Conservation (phyloP, 139 green algal species). For the Marvania coccoides region DNA sequence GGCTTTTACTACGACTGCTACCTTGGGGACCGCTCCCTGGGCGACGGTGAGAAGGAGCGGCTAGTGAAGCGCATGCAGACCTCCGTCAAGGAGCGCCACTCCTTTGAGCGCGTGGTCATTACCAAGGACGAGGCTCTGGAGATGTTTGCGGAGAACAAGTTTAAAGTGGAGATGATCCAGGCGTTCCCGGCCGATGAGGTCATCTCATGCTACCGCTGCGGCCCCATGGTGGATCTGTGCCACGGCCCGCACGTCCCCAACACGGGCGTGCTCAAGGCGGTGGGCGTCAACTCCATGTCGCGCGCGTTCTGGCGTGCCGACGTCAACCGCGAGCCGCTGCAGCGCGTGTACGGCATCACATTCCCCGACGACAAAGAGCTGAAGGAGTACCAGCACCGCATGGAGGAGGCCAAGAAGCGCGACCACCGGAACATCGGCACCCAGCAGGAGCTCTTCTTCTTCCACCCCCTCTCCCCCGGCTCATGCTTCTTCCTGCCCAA, state of each 20-base stretch:
- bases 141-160: constrained; percentile 99
- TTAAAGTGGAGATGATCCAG: constrained; percentile 97
- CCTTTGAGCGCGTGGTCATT: constrained; percentile 88
- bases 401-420: constrained; percentile 96
- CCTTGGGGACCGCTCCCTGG: constrained; percentile 78
- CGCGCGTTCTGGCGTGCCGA: constrained; percentile 87
- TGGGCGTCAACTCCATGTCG: constrained; percentile 60
- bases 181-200: constrained; percentile 70
- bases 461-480: constrained; percentile 83
- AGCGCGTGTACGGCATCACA: constrained; percentile 95
- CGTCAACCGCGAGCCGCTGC: constrained; percentile 66
- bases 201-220: constrained; percentile 78
- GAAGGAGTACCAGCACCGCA: constrained; percentile 89
- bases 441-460: constrained; percentile 94
- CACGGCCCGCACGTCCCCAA: constrained; percentile 88
- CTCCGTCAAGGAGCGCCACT: constrained; percentile 80
- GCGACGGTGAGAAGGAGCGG: constrained; percentile 52
- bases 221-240: constrained; percentile 97
- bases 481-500: constrained; percentile 92
- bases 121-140: constrained; percentile 80
- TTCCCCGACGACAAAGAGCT: constrained; percentile 92
- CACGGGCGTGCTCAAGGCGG: constrained; percentile 78
- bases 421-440: constrained; percentile 90
- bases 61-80: constrained; percentile 77
- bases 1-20: constrained; percentile 99